Percentiles rank a stretch among this genome's conserved stretches.
Conservation (phyloP, 1,284 basidiomycete species). For the Leccinum cinnamomeum region DNA sequence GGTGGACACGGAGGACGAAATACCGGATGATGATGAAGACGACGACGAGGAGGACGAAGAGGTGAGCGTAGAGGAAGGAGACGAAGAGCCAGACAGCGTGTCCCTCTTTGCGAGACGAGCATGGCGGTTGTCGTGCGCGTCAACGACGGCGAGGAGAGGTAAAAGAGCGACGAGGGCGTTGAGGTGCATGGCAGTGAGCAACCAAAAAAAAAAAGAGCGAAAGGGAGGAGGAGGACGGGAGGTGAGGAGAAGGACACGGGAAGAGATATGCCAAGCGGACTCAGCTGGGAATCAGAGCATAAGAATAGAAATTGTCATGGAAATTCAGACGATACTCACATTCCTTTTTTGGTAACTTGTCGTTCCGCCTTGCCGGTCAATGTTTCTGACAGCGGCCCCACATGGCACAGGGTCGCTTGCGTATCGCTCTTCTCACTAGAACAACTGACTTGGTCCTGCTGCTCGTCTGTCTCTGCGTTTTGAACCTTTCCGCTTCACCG, state of each 20-base stretch:
- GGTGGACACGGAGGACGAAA: constrained; percentile 19
- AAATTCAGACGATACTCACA: not conserved
- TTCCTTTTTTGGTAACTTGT: not conserved
- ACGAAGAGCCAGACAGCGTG: constrained; percentile 15
- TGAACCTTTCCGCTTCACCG: not conserved
- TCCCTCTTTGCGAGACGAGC: constrained; percentile 31
- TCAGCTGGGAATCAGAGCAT: not conserved
- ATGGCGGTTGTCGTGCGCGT: constrained; percentile 36
- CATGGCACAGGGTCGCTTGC: not conserved
- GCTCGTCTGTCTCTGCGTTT: not conserved
- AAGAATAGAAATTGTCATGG: not conserved
- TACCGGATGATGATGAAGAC: constrained; percentile 12
- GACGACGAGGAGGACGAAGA: constrained; percentile 19
- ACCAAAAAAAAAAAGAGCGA: constrained; percentile 13
- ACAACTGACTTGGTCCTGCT: not conserved
- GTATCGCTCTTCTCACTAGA: not conserved
- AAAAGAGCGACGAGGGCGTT: constrained; percentile 46
- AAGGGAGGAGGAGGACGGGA: not conserved
- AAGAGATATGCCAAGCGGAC: not conserved
- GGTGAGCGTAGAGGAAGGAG: constrained; percentile 29
- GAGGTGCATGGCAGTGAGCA: constrained; percentile 42
- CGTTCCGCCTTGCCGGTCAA: not conserved
- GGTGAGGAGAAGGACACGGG: not conserved
- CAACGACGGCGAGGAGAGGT: constrained; percentile 37
- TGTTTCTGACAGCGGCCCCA: not conserved